A percentile compares a stretch with the other conserved stretches of the same genome.
Evolutionary conservation across 352 stramenopile species (phyloP).

Genomic region (Achlya hypogyna): DNA sequence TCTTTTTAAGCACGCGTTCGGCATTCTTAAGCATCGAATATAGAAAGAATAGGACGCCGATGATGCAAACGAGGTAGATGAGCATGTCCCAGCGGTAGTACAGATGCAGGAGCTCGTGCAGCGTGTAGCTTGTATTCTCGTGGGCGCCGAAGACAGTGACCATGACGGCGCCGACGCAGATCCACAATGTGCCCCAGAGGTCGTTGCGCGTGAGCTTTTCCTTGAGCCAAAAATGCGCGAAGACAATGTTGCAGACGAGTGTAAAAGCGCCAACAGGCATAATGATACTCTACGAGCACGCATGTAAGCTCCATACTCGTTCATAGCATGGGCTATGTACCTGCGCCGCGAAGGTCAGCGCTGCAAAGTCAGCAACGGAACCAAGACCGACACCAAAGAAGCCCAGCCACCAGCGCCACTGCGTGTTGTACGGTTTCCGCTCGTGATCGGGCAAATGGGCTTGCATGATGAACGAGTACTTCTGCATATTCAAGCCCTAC

Average conservation of each 20-base stretch:
- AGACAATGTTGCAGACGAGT: conserved; percentile 76
- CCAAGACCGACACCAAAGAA: conserved; percentile 56
- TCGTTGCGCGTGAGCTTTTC: conserved; percentile 63
- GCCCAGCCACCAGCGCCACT: conserved; percentile 28
- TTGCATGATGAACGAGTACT: conserved; percentile 84
- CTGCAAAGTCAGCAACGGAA: conserved; percentile 30
- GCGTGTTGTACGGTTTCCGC: conserved; percentile 52
- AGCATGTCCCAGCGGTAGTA: conserved; percentile 60
- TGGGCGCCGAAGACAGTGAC: conserved; percentile 45
- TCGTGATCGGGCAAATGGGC: conserved; percentile 39
- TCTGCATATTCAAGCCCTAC: conserved; percentile 74
- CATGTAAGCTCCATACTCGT: background rate
- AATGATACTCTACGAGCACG: conserved; percentile 53
- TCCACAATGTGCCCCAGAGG: conserved; percentile 51
- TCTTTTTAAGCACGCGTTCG: conserved; percentile 35
- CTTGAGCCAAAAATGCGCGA: conserved; percentile 67
- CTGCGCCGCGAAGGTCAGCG: conserved; percentile 22
- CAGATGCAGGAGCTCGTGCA: conserved; percentile 59
- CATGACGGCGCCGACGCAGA: conserved; percentile 67
- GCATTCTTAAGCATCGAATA: conserved; percentile 41
- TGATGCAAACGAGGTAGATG: conserved; percentile 52
- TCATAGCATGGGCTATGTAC: background rate
- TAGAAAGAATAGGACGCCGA: conserved; percentile 29
- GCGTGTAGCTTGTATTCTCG: conserved; percentile 60
- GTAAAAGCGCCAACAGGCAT: conserved; percentile 70